These are phyloP conservation scores for Eucalyptus fibrosa DNA, from an alignment of 345 rosid genomes.

Conservation along the genomic window DNA sequence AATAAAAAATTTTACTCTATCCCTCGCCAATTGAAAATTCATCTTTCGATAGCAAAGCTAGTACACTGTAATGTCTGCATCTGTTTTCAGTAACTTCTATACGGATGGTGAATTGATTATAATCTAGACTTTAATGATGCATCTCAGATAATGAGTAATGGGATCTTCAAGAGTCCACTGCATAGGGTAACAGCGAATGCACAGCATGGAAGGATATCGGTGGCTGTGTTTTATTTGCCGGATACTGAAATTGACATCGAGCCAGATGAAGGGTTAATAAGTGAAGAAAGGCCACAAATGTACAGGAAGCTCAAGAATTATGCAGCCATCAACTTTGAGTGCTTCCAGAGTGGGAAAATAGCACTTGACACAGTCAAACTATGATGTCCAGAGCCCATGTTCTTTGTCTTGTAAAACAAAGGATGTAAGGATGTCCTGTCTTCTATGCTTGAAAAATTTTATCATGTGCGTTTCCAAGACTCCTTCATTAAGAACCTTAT, in stretches of 20 bases:
- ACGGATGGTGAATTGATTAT: background rate
- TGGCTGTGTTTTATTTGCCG: conserved; percentile 7
- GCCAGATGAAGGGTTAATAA: background rate
- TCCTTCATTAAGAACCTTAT: background rate
- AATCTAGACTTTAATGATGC: background rate
- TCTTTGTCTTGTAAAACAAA: background rate
- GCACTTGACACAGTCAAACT: background rate
- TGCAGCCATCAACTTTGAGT: conserved; percentile 9
- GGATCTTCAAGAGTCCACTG: conserved; percentile 14
- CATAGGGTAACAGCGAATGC: conserved; percentile 16
- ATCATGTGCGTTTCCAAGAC: background rate
- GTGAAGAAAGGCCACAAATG: conserved; percentile 7
- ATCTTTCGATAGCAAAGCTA: background rate
- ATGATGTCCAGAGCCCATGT: background rate
- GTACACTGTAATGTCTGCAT: background rate
- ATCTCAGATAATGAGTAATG: conserved; percentile 22
- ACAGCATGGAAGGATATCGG: conserved; percentile 6
- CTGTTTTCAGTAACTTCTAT: background rate
- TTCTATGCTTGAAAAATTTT: background rate
- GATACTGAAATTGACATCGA: background rate
- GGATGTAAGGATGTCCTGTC: background rate
- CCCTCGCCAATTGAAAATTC: background rate
- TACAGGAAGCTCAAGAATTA: conserved; percentile 17
- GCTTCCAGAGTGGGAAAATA: conserved; percentile 10
- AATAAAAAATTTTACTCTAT: too few species aligned